Conservation (phyloP, 306 rosid species). For the Vigna unguiculata region DNA sequence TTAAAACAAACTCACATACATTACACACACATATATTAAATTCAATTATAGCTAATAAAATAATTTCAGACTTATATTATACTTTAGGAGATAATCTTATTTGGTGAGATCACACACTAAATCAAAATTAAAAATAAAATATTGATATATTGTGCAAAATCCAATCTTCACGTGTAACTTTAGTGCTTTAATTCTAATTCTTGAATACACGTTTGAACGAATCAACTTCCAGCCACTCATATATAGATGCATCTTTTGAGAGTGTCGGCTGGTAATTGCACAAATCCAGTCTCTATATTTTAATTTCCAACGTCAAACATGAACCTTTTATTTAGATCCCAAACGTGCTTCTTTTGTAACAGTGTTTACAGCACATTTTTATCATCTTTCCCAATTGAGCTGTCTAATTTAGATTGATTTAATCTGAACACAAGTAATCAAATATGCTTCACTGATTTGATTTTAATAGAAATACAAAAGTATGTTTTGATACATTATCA, state of each 20-base stretch:
- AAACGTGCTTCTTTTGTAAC: not conserved
- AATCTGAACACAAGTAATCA: not conserved
- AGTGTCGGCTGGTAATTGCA: slow-evolving; percentile 34
- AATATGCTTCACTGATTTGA: not conserved
- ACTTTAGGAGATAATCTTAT: too few relatives aligned
- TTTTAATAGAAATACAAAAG: not conserved
- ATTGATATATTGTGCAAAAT: too few relatives aligned
- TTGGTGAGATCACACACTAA: too few relatives aligned
- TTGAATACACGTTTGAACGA: slow-evolving; percentile 20
- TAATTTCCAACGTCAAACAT: slow-evolving; percentile 15
- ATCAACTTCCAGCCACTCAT: not conserved
- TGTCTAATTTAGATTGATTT: slow-evolving; percentile 15
- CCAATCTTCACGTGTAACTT: not conserved
- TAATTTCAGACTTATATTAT: too few relatives aligned
- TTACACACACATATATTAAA: too few relatives aligned
- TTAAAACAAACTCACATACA: too few relatives aligned
- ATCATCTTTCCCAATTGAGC: not conserved
- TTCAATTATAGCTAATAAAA: too few relatives aligned
- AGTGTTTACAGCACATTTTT: not conserved
- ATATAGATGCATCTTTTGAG: not conserved
- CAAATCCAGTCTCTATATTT: not conserved
- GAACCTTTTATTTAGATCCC: slow-evolving; percentile 3
- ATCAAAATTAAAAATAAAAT: too few relatives aligned
- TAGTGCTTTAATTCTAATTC: not conserved
- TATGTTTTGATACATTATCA: not conserved